A percentile compares a stretch with the other conserved stretches of the same genome.
These are phyloP conservation scores for Solanum pimpinellifolium DNA, from an alignment of 257 asterid species.

Conservation along the genomic window DNA sequence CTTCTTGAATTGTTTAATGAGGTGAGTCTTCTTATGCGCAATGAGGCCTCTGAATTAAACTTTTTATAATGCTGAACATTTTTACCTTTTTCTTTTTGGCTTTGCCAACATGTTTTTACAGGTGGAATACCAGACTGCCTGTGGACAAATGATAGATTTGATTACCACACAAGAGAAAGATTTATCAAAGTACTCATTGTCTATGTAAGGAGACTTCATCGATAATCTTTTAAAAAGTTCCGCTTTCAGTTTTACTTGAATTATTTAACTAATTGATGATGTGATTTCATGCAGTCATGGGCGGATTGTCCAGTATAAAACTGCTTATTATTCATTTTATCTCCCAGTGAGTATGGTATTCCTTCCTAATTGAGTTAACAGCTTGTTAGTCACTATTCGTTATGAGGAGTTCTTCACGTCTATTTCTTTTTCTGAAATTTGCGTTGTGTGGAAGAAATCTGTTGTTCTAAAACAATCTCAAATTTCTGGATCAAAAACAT, in stretches of 20 bases:
- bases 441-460: not conserved
- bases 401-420: not conserved
- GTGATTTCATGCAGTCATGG: constrained; percentile 61
- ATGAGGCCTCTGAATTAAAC: not conserved
- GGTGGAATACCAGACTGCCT: constrained; percentile 55
- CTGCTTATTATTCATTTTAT: constrained; percentile 95
- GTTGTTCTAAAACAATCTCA: not conserved
- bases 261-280: not conserved
- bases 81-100: not conserved
- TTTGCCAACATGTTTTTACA: not conserved
- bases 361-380: not conserved
- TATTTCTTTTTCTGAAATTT: not conserved
- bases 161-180: constrained; percentile 76
- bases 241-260: not conserved
- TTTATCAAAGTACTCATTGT: constrained; percentile 69
- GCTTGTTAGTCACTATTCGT: not conserved
- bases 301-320: constrained; percentile 85
- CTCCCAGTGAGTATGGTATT: constrained; percentile 63
- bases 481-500: not conserved
- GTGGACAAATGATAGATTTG: constrained; percentile 95
- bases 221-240: not conserved
- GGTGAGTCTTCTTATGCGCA: constrained; percentile 21
- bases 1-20: constrained; percentile 84
- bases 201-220: constrained; percentile 46
- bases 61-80: not conserved